Base-by-base conservation (phyloP, 78 protist species). In the Capsaspora owczarzaki region DNA sequence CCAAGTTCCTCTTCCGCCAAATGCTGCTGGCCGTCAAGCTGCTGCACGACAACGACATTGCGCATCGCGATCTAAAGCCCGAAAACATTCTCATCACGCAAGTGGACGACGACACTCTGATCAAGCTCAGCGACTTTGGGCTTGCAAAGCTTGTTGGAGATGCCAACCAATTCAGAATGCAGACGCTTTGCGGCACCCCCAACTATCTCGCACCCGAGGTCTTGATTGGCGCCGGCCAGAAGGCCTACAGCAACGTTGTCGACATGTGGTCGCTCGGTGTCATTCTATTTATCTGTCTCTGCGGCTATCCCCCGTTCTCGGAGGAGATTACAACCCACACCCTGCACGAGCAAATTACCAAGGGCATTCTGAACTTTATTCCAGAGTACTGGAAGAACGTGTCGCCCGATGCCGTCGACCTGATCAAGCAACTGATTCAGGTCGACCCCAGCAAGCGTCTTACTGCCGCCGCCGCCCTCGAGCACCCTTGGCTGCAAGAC, bases 191-290 rank as follows among this genome's bases (percentile, higher is more conserved):
- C 51, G 87, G 87, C 78, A 77, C 87, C 60, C 77, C 72, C 61
- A 33, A 19, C 20, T 83, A 83, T 43, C 51, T 61, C 35, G 87
- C 87, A 40, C 87, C 87, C 16, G 87, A 83, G 19, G 78, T 77
- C 61, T 19, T 61, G 16, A 3, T 35, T 2, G 69, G 72, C 41
- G 38, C 44, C 53, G 47, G 19, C 23, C 19, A 22, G 53, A 12
- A 25, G n/a, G 16, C 27, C 37, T 72, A 72, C 60, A 27, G 10
- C n/a, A 44, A 6, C 6, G 74, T 70, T 29, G 83, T 69, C 35
- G 90, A 86, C 78, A 1, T 74, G 33, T 86, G 90, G 90, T 56
- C 78, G 12, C 29, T 86, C 29, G 90, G 90, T 0, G 85, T 86
- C 33, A 76, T 86, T 40, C 40, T 82, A 37, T 86, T 38, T 60